Evolutionary conservation across 225 moss, liverwort and hornwort genomes (phyloP), one percentile per base, ranked within the genome.

Genomic region (Pseudisothecium myosuroides): DNA sequence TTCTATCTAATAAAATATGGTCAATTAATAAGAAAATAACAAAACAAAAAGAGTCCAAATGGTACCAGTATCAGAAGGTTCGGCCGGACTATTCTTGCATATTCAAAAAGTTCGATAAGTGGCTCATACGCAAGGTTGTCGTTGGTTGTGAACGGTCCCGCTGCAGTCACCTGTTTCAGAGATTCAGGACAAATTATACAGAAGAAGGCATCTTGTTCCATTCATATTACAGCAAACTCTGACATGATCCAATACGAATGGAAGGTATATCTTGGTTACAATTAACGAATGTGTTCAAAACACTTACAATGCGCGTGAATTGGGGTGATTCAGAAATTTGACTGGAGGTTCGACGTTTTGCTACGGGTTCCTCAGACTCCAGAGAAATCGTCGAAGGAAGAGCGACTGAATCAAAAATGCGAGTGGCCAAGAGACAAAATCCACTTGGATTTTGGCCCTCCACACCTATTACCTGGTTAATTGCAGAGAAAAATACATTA

Each of bases 391-490:
- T 85, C 56, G 83, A 83, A 78, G 94, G 71, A 37, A 89, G 86
- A 76, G 95, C 93, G 76, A 90, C 37, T 39, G 94, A 85, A 90
- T 94, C 93, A n/a, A 92, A 92, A 91, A 98, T 88, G 66, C 96
- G 95, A 81, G 94, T 92, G 12, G 95, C 96, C 86, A 98, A 89
- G 71, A 98, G 88, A 86, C 97, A 98, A 82, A 96, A 89, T 56
- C 97, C 97, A 91, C 97, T 98, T 79, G 97, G 97, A 90, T 98
- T 98, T 36, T 94, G 93, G 39, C 96, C 97, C 88, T 96, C 97
- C 54, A 98, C 93, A 77, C 95, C 96, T 86, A 98, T 69, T 13
- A 98, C 91, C 97, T 97, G 93, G 39, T 62, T n/a, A 32, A 85
- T 82, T 50, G 23, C 81, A 86, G 61, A 81, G 54, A 31, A 81